Conservation (phyloP, 2,329 filamentous ascomycete species). For the Ciborinia camelliae region DNA sequence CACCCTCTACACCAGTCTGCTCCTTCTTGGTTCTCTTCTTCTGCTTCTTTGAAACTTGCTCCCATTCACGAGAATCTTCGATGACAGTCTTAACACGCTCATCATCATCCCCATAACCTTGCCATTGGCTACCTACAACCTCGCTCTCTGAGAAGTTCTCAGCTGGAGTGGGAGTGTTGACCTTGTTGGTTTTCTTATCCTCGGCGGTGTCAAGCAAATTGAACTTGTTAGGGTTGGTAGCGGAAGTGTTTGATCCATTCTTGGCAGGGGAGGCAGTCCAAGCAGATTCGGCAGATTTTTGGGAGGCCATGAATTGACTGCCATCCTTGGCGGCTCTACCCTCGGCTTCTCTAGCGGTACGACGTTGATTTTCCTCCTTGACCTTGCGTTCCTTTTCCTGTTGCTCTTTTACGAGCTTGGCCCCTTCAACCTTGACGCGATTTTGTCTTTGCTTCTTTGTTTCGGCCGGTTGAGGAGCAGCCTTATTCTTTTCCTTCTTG, state of each 20-base stretch:
- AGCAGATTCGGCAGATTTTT: constrained; percentile 44
- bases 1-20: constrained; percentile 30
- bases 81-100: constrained; percentile 57
- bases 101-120: constrained; percentile 50
- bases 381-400: constrained; percentile 74
- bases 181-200: constrained; percentile 41
- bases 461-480: constrained; percentile 63
- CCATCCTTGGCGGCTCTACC: constrained; percentile 82
- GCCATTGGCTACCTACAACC: constrained; percentile 23
- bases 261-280: constrained; percentile 41
- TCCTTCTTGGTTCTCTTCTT: constrained; percentile 31
- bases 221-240: constrained; percentile 39
- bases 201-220: constrained; percentile 56
- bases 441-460: constrained; percentile 97
- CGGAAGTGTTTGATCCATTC: constrained; percentile 30
- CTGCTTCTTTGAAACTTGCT: constrained; percentile 50
- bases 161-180: constrained; percentile 32
- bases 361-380: constrained; percentile 77
- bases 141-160: constrained; percentile 30
- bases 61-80: constrained; percentile 54
- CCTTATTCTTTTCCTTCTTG: constrained; percentile 57
- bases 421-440: constrained; percentile 79
- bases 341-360: constrained; percentile 75
- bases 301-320: constrained; percentile 51
- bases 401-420: constrained; percentile 70